phyloP scores from a whole-genome alignment of 2,329 filamentous ascomycete species.

The Sclerotinia subarctica region DNA sequence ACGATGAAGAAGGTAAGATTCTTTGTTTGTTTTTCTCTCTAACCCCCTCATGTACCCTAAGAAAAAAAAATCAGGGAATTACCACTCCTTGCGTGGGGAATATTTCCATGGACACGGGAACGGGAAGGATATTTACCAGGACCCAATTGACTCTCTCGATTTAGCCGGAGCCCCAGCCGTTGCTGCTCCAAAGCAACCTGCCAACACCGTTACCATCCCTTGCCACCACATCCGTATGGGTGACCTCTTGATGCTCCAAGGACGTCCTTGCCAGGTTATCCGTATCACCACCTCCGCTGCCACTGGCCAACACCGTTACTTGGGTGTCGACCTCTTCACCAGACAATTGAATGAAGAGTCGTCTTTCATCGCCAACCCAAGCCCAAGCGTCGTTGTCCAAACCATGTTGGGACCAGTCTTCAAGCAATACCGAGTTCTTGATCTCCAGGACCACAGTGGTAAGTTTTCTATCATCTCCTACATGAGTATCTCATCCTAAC shows the following conservation, averaged over 20 bases:
- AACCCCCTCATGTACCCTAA: conserved; percentile 31
- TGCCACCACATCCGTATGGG: conserved; percentile 99
- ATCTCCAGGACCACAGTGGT: conserved; percentile 79
- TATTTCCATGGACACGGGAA: conserved; percentile 29
- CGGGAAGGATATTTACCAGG: conserved; percentile 15
- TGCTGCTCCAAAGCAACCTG: conserved; percentile 37
- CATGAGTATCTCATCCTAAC: conserved; percentile 20
- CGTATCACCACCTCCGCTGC: conserved; percentile 97
- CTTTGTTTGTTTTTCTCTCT: conserved; percentile 20
- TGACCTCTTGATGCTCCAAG: conserved; percentile 98
- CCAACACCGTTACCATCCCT: conserved; percentile 94
- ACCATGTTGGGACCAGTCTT: conserved; percentile 99
- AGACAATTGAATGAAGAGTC: conserved; percentile 99
- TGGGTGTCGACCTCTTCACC: conserved; percentile 99
- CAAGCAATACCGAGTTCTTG: conserved; percentile 99
- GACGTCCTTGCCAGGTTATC: conserved; percentile 99
- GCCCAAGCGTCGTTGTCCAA: conserved; percentile 94
- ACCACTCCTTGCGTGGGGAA: conserved; percentile 71
- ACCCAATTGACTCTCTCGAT: conserved; percentile 22
- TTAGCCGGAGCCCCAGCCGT: conserved; percentile 22
- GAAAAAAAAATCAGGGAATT: conserved; percentile 51
- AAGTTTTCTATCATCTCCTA: conserved; percentile 37
- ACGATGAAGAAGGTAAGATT: conserved; percentile 62
- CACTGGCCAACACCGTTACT: conserved; percentile 99
- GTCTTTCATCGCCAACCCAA: conserved; percentile 94